Conservation (phyloP, 129 eudicot genomes). For the Lactuca saligna region DNA sequence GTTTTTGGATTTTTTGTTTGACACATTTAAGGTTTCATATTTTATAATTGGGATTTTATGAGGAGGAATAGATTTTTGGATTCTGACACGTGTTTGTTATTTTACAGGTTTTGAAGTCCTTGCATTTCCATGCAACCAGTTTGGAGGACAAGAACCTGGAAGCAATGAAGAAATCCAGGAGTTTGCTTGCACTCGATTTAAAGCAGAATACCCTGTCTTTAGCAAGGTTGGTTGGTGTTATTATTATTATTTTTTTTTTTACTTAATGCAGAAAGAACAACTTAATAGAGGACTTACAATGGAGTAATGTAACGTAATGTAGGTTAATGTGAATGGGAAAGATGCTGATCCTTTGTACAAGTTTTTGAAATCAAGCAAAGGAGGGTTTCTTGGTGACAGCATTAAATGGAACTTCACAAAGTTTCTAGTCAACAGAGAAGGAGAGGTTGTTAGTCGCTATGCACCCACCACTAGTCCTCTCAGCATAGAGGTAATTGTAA, state of each 20-base stretch:
- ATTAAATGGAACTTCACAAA: slow-evolving; percentile 94
- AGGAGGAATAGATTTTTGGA: neutral
- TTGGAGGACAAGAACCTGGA: slow-evolving; percentile 95
- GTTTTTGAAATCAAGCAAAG: slow-evolving; percentile 75
- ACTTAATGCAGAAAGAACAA: neutral
- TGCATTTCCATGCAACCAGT: slow-evolving; percentile 99
- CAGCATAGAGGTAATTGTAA: slow-evolving; percentile 72
- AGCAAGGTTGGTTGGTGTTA: slow-evolving; percentile 53
- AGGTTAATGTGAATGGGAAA: slow-evolving; percentile 89
- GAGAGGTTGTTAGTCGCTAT: slow-evolving; percentile 81
- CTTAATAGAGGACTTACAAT: neutral
- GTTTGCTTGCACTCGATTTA: slow-evolving; percentile 94
- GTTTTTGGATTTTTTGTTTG: slow-evolving; percentile 16
- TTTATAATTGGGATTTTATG: neutral
- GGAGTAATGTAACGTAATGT: too few relatives aligned
- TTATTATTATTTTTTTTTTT: neutral
- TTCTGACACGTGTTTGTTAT: neutral
- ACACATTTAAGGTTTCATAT: neutral
- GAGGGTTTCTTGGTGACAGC: slow-evolving; percentile 75
- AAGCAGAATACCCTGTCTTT: slow-evolving; percentile 89
- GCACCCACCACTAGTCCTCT: slow-evolving; percentile 96
- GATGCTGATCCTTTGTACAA: slow-evolving; percentile 83
- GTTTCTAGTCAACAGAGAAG: slow-evolving; percentile 74
- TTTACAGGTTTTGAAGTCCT: slow-evolving; percentile 81
- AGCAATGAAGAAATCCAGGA: slow-evolving; percentile 73